These are phyloP conservation scores for Russula virescens DNA, from an alignment of 768 basidiomycete species.

Conservation along the genomic window DNA sequence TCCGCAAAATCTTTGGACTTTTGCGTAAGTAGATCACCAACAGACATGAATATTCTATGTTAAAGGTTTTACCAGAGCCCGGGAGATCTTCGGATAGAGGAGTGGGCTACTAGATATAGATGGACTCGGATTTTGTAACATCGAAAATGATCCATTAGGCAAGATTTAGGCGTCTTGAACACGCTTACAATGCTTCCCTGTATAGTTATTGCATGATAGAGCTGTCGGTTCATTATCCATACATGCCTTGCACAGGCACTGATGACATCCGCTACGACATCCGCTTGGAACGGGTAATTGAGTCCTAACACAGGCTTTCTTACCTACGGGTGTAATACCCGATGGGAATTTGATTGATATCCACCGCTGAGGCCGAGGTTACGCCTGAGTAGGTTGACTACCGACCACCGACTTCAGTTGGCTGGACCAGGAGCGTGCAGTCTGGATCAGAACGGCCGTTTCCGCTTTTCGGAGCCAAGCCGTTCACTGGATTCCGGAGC, in stretches of 20 bases:
- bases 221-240: not conserved
- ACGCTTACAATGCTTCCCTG: not conserved
- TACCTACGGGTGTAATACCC: not conserved
- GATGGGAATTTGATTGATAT: not conserved
- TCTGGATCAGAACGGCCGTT: not conserved
- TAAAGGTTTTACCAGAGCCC: constrained; percentile 12
- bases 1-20: constrained; percentile 54
- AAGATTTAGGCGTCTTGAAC: not conserved
- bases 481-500: constrained; percentile 10
- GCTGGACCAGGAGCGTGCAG: not conserved
- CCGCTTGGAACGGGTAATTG: too few relatives aligned
- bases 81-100: constrained; percentile 20
- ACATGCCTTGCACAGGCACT: not conserved
- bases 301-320: too few relatives aligned
- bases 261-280: not conserved
- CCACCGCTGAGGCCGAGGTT: constrained; percentile 1
- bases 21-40: constrained; percentile 37
- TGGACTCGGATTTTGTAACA: constrained; percentile 3
- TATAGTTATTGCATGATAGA: not conserved
- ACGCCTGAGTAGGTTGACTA: constrained; percentile 4
- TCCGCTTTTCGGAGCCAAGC: constrained; percentile 11
- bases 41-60: not conserved
- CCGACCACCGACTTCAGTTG: not conserved
- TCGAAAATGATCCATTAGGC: not conserved
- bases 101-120: not conserved